phyloP scores from a whole-genome alignment of 1,139 yeast genomes.

The Diutina scorzettiae region DNA sequence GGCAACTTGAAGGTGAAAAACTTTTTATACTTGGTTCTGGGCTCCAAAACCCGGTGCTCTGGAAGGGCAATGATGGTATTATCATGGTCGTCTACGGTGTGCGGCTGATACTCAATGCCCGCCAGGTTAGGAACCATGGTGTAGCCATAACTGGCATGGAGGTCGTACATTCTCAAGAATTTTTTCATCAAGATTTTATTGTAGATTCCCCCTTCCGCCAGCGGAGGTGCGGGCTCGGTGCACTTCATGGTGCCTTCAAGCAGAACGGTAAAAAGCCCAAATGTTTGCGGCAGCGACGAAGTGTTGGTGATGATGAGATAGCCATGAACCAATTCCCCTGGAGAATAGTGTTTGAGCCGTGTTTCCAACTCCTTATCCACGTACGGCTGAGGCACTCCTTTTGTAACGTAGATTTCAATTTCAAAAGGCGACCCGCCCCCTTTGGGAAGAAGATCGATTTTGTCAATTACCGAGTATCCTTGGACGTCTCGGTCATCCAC shows the following conservation, averaged over 20 bases:
- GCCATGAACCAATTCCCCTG: constrained; percentile 27
- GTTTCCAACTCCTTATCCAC: constrained; percentile 26
- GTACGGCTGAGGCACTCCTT: constrained; percentile 27
- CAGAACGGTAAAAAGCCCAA: constrained; percentile 35
- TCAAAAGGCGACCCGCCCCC: constrained; percentile 27
- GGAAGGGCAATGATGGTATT: constrained; percentile 41
- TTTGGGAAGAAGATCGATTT: constrained; percentile 28
- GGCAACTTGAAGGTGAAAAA: constrained; percentile 58
- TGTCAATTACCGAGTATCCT: constrained; percentile 34
- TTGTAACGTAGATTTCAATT: constrained; percentile 32
- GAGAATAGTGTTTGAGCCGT: constrained; percentile 26
- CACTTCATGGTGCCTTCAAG: constrained; percentile 34
- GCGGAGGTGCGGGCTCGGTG: constrained; percentile 15
- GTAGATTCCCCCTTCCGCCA: neutral
- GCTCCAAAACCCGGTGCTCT: constrained; percentile 36
- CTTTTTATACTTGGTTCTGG: constrained; percentile 44
- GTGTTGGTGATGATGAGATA: constrained; percentile 24
- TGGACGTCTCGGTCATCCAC: too few species aligned
- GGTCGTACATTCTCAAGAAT: constrained; percentile 35
- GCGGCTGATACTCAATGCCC: constrained; percentile 37
- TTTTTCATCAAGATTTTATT: constrained; percentile 21
- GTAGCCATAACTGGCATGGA: constrained; percentile 35
- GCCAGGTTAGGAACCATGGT: constrained; percentile 34
- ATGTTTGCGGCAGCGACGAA: constrained; percentile 26
- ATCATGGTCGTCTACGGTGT: constrained; percentile 32